Conservation (phyloP, 2,329 filamentous ascomycete species). For the Claviceps lovelessii region DNA sequence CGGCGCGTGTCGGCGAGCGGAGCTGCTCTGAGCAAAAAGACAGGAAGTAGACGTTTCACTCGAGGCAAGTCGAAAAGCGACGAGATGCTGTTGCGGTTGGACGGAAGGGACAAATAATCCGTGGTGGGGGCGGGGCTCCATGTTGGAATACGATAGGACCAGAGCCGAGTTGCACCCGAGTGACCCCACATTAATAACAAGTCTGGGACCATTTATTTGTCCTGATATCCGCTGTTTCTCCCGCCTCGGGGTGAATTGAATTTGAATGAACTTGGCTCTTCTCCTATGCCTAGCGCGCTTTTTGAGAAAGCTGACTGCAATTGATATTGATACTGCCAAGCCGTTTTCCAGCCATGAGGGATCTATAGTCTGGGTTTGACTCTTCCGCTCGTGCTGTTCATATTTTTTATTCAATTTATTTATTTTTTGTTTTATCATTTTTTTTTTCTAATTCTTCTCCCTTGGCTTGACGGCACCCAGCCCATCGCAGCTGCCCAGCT, state of each 20-base stretch:
- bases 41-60: not conserved
- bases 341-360: conserved; percentile 4
- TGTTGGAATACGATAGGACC: not conserved
- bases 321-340: not conserved
- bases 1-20: no score
- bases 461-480: not conserved
- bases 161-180: not conserved
- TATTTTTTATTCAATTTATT: not conserved
- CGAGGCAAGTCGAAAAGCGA: not conserved
- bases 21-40: not conserved
- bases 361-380: not conserved
- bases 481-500: not conserved
- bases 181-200: no score
- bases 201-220: no score
- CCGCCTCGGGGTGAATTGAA: no score
- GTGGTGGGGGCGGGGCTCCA: not conserved
- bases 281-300: no score
- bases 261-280: no score
- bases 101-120: not conserved
- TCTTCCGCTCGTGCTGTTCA: not conserved
- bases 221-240: no score
- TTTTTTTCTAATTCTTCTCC: not conserved
- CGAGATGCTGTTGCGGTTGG: not conserved
- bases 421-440: not conserved
- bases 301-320: no score